Evolutionary conservation across 1,284 basidiomycete species (phyloP).

Genomic region (Malassezia brasiliensis): DNA sequence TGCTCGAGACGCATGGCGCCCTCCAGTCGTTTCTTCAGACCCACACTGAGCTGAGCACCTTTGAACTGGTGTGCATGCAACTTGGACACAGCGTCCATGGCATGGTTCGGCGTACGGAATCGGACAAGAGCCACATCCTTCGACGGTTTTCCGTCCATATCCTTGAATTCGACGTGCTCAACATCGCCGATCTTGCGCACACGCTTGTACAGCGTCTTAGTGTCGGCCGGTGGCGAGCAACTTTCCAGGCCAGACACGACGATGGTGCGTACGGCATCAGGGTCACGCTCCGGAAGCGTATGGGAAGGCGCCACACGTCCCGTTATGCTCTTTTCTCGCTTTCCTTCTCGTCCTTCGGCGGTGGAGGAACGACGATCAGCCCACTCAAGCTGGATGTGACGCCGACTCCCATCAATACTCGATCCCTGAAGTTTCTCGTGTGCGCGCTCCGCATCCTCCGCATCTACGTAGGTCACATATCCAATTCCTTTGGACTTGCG

Average conservation of each 20-base stretch:
- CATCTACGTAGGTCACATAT: slow-evolving; percentile 83
- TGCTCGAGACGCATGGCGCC: slow-evolving; percentile 53
- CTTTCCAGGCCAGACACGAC: slow-evolving; percentile 34
- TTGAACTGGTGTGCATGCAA: slow-evolving; percentile 92
- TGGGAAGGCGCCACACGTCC: neutral
- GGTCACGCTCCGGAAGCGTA: slow-evolving; percentile 23
- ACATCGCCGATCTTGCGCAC: slow-evolving; percentile 44
- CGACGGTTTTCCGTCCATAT: neutral
- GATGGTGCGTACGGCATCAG: slow-evolving; percentile 40
- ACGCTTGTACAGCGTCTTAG: slow-evolving; percentile 43
- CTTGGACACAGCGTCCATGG: slow-evolving; percentile 65
- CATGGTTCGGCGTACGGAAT: slow-evolving; percentile 63
- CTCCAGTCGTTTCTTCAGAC: slow-evolving; percentile 77
- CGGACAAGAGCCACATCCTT: slow-evolving; percentile 59
- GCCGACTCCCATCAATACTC: slow-evolving; percentile 33
- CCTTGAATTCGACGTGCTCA: slow-evolving; percentile 33
- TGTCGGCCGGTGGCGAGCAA: slow-evolving; percentile 33
- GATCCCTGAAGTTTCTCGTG: slow-evolving; percentile 39
- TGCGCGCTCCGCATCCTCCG: slow-evolving; percentile 63
- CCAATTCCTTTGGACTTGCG: slow-evolving; percentile 92
- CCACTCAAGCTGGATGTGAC: slow-evolving; percentile 37
- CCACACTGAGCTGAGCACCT: slow-evolving; percentile 72
- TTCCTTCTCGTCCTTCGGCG: neutral
- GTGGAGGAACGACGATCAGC: slow-evolving; percentile 32
- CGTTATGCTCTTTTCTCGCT: neutral